Base-by-base conservation (phyloP, 257 asterid genomes). In the Nicotiana paniculata region DNA sequence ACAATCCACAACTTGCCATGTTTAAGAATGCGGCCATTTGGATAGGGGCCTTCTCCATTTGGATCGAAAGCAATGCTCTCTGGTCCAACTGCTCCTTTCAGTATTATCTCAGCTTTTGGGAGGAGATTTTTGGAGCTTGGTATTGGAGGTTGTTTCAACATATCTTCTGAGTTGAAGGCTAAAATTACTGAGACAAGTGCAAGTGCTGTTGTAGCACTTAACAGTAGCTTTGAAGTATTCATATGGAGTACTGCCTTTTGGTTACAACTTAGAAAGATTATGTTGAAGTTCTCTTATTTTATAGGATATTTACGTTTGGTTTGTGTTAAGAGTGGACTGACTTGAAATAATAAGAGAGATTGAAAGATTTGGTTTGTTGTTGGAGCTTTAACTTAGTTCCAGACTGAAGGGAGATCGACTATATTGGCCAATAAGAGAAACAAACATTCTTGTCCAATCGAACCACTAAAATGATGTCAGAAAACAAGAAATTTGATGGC, bases 1-100 rank as follows among this genome's bases (percentile, higher is more conserved):
- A 90, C 96, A 64, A 90, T 67, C 92, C 95, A 91, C 32, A 91
- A 86, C 80, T 88, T 90, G 77, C 93, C 95, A 79, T 91, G 16
- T 83, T 82, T 32, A 32, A 32, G 33, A 32, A 32, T 32, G 33
- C 81, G n/a, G 83, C 79, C 3, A 85, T 81, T 13, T 21, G 81
- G 82, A 18, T 82, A 85, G 0, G 87, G 87, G 11, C 87, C 87
- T 6, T 58, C 83, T 2, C 83, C 85, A 1, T 24, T 17, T 35
- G 58, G 15, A 57, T 78, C 77, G 1, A 85, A 85, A 0, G 87
- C 85, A 21, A 85, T 58, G 77, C 87, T 82, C 69, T 85, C 87
- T 0, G 85, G 85, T 24, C 85, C 88, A 39, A 35, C 65, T 9
- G 83, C 77, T 21, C 77, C 35, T 70, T 70, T 43, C 35, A 70